Evolutionary conservation across 2,329 filamentous ascomycete genomes (phyloP).

Genomic region (Xylariaceae sp.): DNA sequence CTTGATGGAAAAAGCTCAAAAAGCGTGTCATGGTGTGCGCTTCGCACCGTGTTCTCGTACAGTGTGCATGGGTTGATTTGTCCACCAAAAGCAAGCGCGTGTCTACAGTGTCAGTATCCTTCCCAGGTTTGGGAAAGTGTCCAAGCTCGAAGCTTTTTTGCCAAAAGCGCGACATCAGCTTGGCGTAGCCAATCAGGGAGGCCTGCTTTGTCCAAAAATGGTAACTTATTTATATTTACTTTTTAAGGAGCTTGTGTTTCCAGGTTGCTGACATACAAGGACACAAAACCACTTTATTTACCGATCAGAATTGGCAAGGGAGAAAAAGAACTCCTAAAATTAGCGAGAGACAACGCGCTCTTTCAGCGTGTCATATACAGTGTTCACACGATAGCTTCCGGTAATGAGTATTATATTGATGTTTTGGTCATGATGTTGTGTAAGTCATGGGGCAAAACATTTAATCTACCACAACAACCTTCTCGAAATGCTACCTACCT

Average conservation of each 20-base stretch:
- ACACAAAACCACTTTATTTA: too few species aligned
- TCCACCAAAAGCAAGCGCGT: not conserved
- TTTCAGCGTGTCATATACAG: too few species aligned
- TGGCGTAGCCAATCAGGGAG: conserved; percentile 23
- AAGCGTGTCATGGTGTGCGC: conserved; percentile 24
- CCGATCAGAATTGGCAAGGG: too few species aligned
- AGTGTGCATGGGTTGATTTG: not conserved
- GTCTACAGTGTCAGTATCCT: conserved; percentile 3
- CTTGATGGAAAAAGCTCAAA: conserved; percentile 2
- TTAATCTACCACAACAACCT: too few species aligned
- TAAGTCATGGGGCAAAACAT: too few species aligned
- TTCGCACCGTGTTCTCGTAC: conserved; percentile 16
- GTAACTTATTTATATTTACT: conserved; percentile 29
- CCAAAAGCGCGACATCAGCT: conserved; percentile 10
- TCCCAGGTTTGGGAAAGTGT: not conserved
- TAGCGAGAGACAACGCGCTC: not conserved
- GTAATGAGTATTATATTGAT: too few species aligned
- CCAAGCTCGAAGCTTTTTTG: conserved; percentile 1
- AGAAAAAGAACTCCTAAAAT: too few species aligned
- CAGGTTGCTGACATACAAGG: conserved; percentile 22
- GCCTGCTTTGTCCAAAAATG: conserved; percentile 22
- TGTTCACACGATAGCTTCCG: too few species aligned
- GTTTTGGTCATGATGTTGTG: too few species aligned
- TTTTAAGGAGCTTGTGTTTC: conserved; percentile 17
- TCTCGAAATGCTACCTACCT: too few species aligned